A percentile compares a stretch with the other conserved stretches of the same genome.
These are phyloP conservation scores for Zizania palustris DNA, from an alignment of 202 grass and related monocot genomes.

Conservation along the genomic window DNA sequence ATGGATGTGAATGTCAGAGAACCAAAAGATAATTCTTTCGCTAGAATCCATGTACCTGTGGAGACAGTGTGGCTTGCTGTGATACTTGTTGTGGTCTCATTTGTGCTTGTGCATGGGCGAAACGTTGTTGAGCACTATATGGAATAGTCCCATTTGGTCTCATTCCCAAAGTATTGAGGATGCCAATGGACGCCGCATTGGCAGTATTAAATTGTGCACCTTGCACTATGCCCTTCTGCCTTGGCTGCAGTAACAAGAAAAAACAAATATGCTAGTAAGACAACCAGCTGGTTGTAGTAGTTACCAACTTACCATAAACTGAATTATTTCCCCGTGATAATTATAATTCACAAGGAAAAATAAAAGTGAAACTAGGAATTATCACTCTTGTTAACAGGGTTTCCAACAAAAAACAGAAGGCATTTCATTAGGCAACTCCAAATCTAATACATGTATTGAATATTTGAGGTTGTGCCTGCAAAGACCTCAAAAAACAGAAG, in stretches of 20 bases:
- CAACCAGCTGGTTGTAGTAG: not conserved
- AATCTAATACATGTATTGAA: not conserved
- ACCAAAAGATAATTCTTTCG: not conserved
- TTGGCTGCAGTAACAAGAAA: constrained; percentile 64
- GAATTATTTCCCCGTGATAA: not conserved
- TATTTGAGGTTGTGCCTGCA: not conserved
- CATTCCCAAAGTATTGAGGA: constrained; percentile 62
- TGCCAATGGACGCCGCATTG: constrained; percentile 72
- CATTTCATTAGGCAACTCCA: not conserved
- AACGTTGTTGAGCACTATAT: constrained; percentile 78
- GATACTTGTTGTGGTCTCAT: constrained; percentile 72
- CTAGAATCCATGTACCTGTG: constrained; percentile 60
- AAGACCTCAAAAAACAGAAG: not conserved
- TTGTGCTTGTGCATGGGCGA: constrained; percentile 73
- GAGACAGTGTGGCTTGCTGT: constrained; percentile 67
- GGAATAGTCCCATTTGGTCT: constrained; percentile 81
- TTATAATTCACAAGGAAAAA: not conserved
- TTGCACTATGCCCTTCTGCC: constrained; percentile 85
- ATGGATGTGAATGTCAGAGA: not conserved
- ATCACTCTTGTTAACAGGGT: constrained; percentile 8
- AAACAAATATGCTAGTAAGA: constrained; percentile 22
- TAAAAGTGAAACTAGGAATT: constrained; percentile 1
- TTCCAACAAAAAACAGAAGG: not conserved
- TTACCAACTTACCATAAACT: constrained; percentile 5
- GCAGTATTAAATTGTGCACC: constrained; percentile 67